Base-by-base conservation (phyloP, 805 yeast species). In the Saturnispora diversa region DNA sequence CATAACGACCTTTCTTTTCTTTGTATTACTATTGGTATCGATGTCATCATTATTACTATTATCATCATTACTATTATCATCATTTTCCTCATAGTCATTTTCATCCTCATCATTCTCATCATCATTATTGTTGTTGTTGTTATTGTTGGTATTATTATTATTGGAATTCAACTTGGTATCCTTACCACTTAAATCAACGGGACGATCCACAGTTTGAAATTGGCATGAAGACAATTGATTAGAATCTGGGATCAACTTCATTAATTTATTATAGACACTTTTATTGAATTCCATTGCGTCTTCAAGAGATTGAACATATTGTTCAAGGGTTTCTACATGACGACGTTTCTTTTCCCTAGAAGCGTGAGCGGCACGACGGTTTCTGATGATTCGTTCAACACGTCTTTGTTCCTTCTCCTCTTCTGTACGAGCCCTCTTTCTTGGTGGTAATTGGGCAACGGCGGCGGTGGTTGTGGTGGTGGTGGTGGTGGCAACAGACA, bases 401-500 rank as follows among this genome's bases (percentile, higher is more conserved):
- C 96, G 75, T 50, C 97, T 80, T 65, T 90, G 97, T 62, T 92
- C 97, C 66, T 90, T 92, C 65, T 90, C 97, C 64, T 88, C 96
- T 51, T 84, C 75, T 31, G 98, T 92, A 70, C 84, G 86, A 6
- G 98, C 97, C 52, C 97, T 77, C 68, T 92, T 92, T 49, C 97
- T 75, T 40, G 97, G 97, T 23, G 97, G 96, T 44, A 90, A 67
- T 19, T 50, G 44, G 20, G 55, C 57, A 17, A 27, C 17, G 12
- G 39, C n/a, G n/a, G n/a, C n/a, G n/a, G n/a, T n/a, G n/a, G n/a
- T n/a, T n/a, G n/a, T n/a, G n/a, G n/a, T n/a, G n/a, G n/a, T n/a
- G n/a, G n/a, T n/a, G n/a, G n/a, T n/a, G n/a, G n/a, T n/a, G n/a
- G 13, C 31, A 31, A 30, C 17, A 27, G 30, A 27, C 30, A 13